phyloP scores from a whole-genome alignment of 1,139 yeast species.

The Diutina neorugosa region DNA sequence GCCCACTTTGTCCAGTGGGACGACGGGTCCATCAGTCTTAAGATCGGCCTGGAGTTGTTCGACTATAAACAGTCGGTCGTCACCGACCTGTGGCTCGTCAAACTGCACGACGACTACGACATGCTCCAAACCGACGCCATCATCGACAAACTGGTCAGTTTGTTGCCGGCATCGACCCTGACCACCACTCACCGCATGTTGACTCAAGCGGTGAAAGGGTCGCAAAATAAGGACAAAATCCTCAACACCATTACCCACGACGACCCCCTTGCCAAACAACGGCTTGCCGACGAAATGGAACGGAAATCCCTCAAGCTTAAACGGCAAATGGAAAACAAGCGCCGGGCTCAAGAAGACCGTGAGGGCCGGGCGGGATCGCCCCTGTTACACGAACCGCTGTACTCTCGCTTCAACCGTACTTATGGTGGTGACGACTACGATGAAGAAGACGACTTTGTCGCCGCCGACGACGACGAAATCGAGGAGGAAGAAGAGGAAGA shows the following conservation, averaged over 20 bases:
- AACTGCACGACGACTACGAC: constrained; percentile 62
- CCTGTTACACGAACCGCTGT: constrained; percentile 21
- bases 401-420: constrained; percentile 28
- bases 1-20: constrained; percentile 90
- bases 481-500: constrained; percentile 30
- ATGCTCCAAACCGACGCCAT: constrained; percentile 46
- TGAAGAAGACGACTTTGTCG: constrained; percentile 33
- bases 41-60: constrained; percentile 78
- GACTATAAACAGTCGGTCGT: constrained; percentile 61
- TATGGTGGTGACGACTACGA: constrained; percentile 34
- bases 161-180: constrained; percentile 79
- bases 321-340: constrained; percentile 50
- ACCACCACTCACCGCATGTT: constrained; percentile 74
- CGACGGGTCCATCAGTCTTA: constrained; percentile 79
- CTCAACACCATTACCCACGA: constrained; percentile 57
- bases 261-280: constrained; percentile 81
- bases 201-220: constrained; percentile 64
- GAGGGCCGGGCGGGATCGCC: constrained; percentile 18
- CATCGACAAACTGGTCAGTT: constrained; percentile 47
- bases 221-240: constrained; percentile 49
- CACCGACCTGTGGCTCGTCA: constrained; percentile 61
- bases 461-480: constrained; percentile 33
- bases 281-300: constrained; percentile 72
- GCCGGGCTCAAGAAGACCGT: constrained; percentile 27
- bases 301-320: constrained; percentile 57